Percentiles rank a stretch among this genome's conserved stretches.
phyloP scores from a whole-genome alignment of 768 basidiomycete genomes.

The Serendipita sp. region DNA sequence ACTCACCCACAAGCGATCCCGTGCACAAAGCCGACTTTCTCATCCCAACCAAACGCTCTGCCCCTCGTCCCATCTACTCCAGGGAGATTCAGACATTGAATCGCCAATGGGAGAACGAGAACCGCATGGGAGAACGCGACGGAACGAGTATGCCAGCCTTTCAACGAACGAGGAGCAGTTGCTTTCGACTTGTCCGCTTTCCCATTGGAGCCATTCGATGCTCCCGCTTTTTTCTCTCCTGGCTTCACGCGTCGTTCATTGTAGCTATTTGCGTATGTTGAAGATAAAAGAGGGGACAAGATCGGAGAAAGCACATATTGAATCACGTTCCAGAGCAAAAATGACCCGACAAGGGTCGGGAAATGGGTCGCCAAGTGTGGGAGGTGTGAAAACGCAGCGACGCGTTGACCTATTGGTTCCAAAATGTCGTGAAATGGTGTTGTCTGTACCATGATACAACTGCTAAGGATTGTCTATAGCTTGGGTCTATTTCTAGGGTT shows the following conservation, averaged over 20 bases:
- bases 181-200: neutral
- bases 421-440: neutral
- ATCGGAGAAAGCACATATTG: neutral
- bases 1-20: conserved; percentile 58
- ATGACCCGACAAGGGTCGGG: neutral
- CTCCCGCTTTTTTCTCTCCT: neutral
- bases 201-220: neutral
- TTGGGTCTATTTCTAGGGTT: too few relatives aligned
- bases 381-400: neutral
- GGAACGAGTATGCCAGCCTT: conserved; percentile 29
- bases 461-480: too few relatives aligned
- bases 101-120: conserved; percentile 46
- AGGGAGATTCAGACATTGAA: conserved; percentile 33
- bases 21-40: conserved; percentile 35
- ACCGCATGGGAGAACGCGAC: conserved; percentile 61
- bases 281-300: neutral
- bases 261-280: neutral
- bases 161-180: conserved; percentile 7
- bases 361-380: neutral
- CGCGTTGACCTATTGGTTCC: neutral
- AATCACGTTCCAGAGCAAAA: neutral
- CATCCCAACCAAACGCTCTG: conserved; percentile 62
- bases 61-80: conserved; percentile 30
- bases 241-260: neutral
- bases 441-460: too few relatives aligned